These are phyloP conservation scores for Aspergillus affinis DNA, from an alignment of 495 filamentous ascomycete genomes.

Conservation along the genomic window DNA sequence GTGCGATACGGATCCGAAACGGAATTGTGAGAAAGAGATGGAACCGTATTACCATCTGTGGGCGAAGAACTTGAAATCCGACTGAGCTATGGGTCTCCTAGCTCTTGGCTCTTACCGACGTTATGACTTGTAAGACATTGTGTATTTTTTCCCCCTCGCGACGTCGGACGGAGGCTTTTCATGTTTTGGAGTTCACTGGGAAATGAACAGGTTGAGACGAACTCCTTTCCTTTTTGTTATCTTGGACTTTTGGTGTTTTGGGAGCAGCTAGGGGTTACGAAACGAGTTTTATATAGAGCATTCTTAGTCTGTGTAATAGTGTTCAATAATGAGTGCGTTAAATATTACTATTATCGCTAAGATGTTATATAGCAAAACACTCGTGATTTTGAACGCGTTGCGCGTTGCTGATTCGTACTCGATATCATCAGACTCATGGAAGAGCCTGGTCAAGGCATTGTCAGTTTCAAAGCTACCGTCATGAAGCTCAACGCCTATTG, in stretches of 20 bases:
- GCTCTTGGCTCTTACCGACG: background rate
- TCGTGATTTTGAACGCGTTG: background rate
- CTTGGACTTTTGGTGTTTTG: background rate
- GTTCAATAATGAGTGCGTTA: background rate
- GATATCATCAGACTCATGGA: background rate
- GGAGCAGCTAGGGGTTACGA: background rate
- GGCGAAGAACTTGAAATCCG: constrained; percentile 34
- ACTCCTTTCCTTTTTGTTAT: background rate
- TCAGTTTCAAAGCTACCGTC: no score
- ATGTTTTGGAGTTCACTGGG: background rate
- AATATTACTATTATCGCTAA: background rate
- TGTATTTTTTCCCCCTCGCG: background rate
- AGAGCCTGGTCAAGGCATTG: background rate
- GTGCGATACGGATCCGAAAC: constrained; percentile 57
- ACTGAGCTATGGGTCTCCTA: constrained; percentile 12
- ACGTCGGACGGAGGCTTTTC: background rate
- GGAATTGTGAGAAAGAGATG: constrained; percentile 72
- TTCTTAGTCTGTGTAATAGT: background rate
- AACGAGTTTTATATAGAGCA: background rate
- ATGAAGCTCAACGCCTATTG: no score
- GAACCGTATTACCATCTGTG: constrained; percentile 52
- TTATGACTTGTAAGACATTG: background rate
- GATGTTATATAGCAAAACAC: background rate
- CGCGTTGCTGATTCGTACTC: background rate
- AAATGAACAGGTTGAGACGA: background rate